These are phyloP conservation scores for Pyrenophora seminiperda DNA, from an alignment of 2,329 filamentous ascomycete genomes.

Conservation along the genomic window DNA sequence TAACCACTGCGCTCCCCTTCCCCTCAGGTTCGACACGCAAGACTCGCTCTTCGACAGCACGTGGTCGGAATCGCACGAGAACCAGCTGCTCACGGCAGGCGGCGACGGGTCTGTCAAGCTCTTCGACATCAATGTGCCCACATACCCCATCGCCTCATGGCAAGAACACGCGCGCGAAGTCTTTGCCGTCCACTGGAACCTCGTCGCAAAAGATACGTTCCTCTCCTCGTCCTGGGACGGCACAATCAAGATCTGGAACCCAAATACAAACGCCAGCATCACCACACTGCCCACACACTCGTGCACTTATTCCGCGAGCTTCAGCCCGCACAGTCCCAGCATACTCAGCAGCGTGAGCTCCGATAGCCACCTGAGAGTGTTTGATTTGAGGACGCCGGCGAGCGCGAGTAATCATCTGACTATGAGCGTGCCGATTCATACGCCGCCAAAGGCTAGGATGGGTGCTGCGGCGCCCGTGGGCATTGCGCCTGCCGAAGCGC, in stretches of 20 bases:
- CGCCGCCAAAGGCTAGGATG: conserved; percentile 60
- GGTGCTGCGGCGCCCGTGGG: conserved; percentile 49
- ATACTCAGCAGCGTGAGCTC: conserved; percentile 86
- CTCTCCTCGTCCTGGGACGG: conserved; percentile 95
- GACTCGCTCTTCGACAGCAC: conserved; percentile 93
- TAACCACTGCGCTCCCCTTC: background rate
- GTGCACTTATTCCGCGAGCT: conserved; percentile 93
- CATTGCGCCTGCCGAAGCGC: conserved; percentile 74
- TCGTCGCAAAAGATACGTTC: conserved; percentile 88
- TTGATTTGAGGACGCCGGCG: conserved; percentile 85
- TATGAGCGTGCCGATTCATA: conserved; percentile 81
- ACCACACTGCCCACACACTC: conserved; percentile 87
- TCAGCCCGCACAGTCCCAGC: conserved; percentile 84
- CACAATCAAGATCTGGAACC: conserved; percentile 94
- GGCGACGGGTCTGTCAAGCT: conserved; percentile 95
- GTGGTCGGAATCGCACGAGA: conserved; percentile 96
- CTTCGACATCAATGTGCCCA: conserved; percentile 79
- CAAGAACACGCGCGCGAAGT: conserved; percentile 92
- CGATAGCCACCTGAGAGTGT: conserved; percentile 87
- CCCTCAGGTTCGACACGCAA: conserved; percentile 85
- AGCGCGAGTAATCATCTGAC: conserved; percentile 87
- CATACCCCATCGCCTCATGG: conserved; percentile 90
- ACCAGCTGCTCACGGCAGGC: conserved; percentile 85
- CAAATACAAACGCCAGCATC: conserved; percentile 73
- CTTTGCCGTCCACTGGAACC: conserved; percentile 91